Base-by-base conservation (phyloP, 2,329 filamentous ascomycete species). In the Emergomyces orientalis region DNA sequence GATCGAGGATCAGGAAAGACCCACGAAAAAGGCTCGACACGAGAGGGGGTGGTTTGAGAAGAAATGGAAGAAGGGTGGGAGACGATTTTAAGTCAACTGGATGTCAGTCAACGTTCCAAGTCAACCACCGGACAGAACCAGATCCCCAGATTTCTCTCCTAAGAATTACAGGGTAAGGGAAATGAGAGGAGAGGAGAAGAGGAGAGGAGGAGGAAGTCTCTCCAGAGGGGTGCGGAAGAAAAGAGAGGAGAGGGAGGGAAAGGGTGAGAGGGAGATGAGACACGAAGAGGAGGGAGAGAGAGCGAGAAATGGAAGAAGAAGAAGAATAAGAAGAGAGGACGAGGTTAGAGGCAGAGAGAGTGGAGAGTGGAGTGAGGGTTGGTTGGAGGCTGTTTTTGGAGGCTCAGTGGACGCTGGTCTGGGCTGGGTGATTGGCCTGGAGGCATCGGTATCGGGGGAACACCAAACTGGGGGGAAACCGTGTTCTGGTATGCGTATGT, bases 61-160 rank as follows among this genome's bases (percentile, higher is more conserved):
- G 72, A 70, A 66, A 69, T 69, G 70, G 70, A 69, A 67, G 66
- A 69, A 69, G 64, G 69, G 68, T 67, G 66, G 68, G 71, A 68
- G 68, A 70, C 59, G 65, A 65, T 32, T 32, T 37, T 66, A 65
- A 67, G 69, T 68, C 67, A 65, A 72, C 67, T 63, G 59, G 63
- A 32, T 65, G 64, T 67, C 64, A 69, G 69, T 67, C 71, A 41
- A 58, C 51, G 45, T 17, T 47, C 45, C 22, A 39, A 30, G 34
- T 34, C 30, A 59, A 39, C 59, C 69, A 69, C 69, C 68, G 69
- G 66, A 70, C 65, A 69, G 69, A 72, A 71, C 71, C n/a, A 71
- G 19, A 69, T 71, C 72, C 74, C 74, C 71, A 69, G 70, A 14
- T 69, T 72, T 75, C 75, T 76, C 74, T 74, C 70, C 66, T 69